Conservation (phyloP, 2,329 filamentous ascomycete genomes). For the Colletotrichum sp. region DNA sequence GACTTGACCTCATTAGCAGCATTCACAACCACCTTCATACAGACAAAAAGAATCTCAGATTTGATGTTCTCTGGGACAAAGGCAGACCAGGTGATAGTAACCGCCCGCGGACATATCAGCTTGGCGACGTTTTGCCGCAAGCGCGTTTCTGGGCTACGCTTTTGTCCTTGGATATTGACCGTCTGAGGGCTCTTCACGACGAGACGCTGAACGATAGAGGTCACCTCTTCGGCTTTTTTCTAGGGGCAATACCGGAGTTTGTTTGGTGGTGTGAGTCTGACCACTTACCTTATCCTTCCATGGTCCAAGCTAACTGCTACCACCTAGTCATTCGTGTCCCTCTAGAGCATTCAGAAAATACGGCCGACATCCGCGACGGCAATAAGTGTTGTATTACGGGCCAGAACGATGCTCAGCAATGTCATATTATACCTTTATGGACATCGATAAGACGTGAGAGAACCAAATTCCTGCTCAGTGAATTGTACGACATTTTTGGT, state of each 20-base stretch:
- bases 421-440: background rate
- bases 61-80: background rate
- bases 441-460: background rate
- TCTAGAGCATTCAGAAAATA: background rate
- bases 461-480: background rate
- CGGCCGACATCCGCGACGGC: background rate
- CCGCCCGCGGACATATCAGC: background rate
- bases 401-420: background rate
- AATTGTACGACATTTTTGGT: no score
- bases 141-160: background rate
- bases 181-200: background rate
- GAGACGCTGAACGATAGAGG: no score
- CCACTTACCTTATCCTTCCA: background rate
- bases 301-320: background rate
- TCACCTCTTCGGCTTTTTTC: no score
- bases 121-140: background rate
- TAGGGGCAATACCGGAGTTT: background rate
- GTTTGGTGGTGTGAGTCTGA: background rate
- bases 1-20: background rate
- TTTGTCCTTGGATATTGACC: background rate
- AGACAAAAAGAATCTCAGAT: background rate
- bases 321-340: background rate
- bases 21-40: background rate
- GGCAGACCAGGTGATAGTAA: background rate
- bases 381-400: background rate